Percentiles rank a stretch among this genome's conserved stretches.
phyloP scores from a whole-genome alignment of 257 asterid species.

The Solanum etuberosum region DNA sequence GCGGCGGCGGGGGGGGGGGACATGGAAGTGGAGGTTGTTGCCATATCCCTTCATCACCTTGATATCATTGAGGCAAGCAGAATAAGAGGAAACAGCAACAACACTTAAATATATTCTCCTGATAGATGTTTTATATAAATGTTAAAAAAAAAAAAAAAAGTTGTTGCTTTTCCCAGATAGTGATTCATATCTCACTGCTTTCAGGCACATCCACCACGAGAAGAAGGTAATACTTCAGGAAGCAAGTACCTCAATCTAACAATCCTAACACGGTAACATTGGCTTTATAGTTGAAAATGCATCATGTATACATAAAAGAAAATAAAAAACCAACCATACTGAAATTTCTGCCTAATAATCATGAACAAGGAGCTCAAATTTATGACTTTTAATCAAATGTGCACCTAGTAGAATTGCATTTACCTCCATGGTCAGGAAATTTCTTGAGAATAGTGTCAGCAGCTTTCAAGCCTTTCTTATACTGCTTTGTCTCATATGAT shows the following conservation, averaged over 20 bases:
- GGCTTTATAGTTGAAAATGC: background rate
- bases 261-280: background rate
- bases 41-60: background rate
- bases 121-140: background rate
- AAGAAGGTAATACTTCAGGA: background rate
- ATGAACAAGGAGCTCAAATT: background rate
- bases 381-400: background rate
- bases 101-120: background rate
- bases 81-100: background rate
- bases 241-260: background rate
- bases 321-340: background rate
- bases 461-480: slow-evolving; percentile 95
- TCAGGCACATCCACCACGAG: background rate
- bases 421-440: slow-evolving; percentile 99
- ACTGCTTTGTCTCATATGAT: slow-evolving; percentile 95
- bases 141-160: background rate
- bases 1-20: background rate
- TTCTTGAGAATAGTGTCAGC: slow-evolving; percentile 92
- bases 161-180: background rate
- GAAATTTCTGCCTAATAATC: background rate
- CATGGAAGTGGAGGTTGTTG: background rate
- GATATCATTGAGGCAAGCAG: background rate
- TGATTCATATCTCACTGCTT: background rate
- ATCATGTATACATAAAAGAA: background rate
- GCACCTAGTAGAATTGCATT: slow-evolving; percentile 4